Percentiles rank a stretch among this genome's conserved stretches.
phyloP scores from a whole-genome alignment of 2,329 filamentous ascomycete genomes.

The Atkinsonella texensis region DNA sequence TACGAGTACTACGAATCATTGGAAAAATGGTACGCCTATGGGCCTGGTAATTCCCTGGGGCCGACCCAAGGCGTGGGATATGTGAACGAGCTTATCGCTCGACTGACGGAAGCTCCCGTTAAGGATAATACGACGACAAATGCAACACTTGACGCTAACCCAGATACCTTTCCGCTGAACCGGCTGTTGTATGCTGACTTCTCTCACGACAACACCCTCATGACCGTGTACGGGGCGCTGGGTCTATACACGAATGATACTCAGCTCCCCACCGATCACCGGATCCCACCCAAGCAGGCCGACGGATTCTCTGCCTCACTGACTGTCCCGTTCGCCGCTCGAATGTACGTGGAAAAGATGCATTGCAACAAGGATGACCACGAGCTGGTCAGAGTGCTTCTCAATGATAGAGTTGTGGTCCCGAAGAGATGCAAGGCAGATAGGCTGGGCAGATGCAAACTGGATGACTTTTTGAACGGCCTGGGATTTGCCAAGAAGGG shows the following conservation, averaged over 20 bases:
- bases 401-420: slow-evolving; percentile 74
- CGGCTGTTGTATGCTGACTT: slow-evolving; percentile 73
- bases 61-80: slow-evolving; percentile 81
- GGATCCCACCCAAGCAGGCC: slow-evolving; percentile 38
- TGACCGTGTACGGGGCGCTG: slow-evolving; percentile 60
- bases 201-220: slow-evolving; percentile 84
- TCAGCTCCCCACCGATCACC: slow-evolving; percentile 37
- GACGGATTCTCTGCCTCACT: slow-evolving; percentile 65
- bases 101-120: slow-evolving; percentile 59
- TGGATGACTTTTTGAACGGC: slow-evolving; percentile 61
- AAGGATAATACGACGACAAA: slow-evolving; percentile 66
- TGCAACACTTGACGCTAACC: slow-evolving; percentile 56
- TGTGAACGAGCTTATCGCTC: slow-evolving; percentile 75
- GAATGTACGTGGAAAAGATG: slow-evolving; percentile 85
- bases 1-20: slow-evolving; percentile 76
- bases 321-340: slow-evolving; percentile 69
- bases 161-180: slow-evolving; percentile 61
- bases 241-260: slow-evolving; percentile 61
- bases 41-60: slow-evolving; percentile 64
- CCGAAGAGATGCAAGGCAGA: slow-evolving; percentile 61
- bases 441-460: slow-evolving; percentile 53
- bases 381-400: slow-evolving; percentile 64
- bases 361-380: slow-evolving; percentile 43
- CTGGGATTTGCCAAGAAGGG: slow-evolving; percentile 60
- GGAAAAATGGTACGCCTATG: slow-evolving; percentile 76